Conservation (phyloP, 2,329 filamentous ascomycete species). For the Aplosporella prunicola region DNA sequence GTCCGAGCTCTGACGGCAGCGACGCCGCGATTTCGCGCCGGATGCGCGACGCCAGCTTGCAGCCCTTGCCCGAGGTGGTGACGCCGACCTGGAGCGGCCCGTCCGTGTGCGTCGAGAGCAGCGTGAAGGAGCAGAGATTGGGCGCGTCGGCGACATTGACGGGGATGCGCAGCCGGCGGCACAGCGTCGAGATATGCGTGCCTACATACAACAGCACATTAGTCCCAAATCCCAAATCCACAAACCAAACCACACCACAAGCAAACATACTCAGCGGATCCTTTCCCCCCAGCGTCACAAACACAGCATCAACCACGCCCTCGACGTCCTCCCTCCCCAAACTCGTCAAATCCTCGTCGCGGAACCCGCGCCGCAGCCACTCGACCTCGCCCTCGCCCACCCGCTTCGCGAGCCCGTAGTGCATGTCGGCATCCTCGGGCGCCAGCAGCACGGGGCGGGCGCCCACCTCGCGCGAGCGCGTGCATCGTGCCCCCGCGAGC, state of each 20-base stretch:
- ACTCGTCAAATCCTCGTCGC: slow-evolving; percentile 60
- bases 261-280: slow-evolving; percentile 36
- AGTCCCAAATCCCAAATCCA: slow-evolving; percentile 2
- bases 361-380: slow-evolving; percentile 58
- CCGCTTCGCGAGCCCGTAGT: slow-evolving; percentile 52
- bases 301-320: slow-evolving; percentile 78
- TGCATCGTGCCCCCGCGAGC: slow-evolving; percentile 74
- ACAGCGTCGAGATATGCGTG: slow-evolving; percentile 61
- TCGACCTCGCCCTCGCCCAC: slow-evolving; percentile 57
- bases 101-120: slow-evolving; percentile 81
- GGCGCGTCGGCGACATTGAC: slow-evolving; percentile 88
- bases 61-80: slow-evolving; percentile 89
- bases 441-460: slow-evolving; percentile 73
- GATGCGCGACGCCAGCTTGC: slow-evolving; percentile 84
- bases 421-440: slow-evolving; percentile 51
- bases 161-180: slow-evolving; percentile 72
- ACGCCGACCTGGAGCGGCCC: slow-evolving; percentile 91
- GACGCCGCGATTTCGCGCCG: slow-evolving; percentile 77
- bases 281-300: slow-evolving; percentile 58
- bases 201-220: no score
- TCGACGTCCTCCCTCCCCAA: slow-evolving; percentile 75
- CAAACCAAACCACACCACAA: background rate
- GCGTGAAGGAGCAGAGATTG: slow-evolving; percentile 75
- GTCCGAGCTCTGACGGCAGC: slow-evolving; percentile 65
- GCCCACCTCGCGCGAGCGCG: slow-evolving; percentile 70